Percentiles rank a stretch among this genome's conserved stretches.
phyloP scores from a whole-genome alignment of 2,329 filamentous ascomycete species.

The Ceratocystis cacaofunesta region DNA sequence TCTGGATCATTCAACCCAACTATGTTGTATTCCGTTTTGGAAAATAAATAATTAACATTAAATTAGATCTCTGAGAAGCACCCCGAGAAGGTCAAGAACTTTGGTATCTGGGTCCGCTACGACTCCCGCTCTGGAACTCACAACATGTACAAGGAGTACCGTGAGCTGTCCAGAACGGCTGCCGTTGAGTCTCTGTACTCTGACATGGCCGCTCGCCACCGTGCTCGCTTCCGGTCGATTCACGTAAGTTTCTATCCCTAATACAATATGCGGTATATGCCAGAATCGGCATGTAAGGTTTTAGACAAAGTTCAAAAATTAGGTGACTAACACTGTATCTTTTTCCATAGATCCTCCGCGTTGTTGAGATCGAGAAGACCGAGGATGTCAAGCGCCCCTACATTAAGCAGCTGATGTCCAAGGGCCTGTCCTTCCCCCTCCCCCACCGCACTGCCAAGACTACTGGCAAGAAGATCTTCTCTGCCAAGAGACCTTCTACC shows the following conservation, averaged over 20 bases:
- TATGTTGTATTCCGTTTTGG: background rate
- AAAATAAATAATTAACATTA: background rate
- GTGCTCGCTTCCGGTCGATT: slow-evolving; percentile 88
- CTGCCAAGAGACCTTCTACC: slow-evolving; percentile 83
- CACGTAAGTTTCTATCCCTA: slow-evolving; percentile 54
- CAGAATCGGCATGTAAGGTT: background rate
- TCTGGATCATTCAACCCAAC: background rate
- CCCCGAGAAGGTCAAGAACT: slow-evolving; percentile 99
- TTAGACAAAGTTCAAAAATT: background rate
- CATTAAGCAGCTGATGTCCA: slow-evolving; percentile 95
- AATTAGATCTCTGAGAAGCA: slow-evolving; percentile 91
- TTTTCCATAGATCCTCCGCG: slow-evolving; percentile 70
- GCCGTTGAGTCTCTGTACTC: slow-evolving; percentile 96
- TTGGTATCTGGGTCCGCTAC: slow-evolving; percentile 99
- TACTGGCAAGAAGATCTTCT: slow-evolving; percentile 79
- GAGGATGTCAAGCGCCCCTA: slow-evolving; percentile 95
- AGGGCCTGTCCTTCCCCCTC: slow-evolving; percentile 95
- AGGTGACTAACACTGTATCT: background rate
- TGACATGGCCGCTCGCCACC: slow-evolving; percentile 99
- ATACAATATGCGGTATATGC: background rate
- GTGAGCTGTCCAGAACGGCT: slow-evolving; percentile 90
- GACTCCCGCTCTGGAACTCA: slow-evolving; percentile 98
- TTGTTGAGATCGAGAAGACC: slow-evolving; percentile 89
- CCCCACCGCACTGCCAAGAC: slow-evolving; percentile 86
- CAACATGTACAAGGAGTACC: slow-evolving; percentile 99